Conservation (phyloP, 2,329 filamentous ascomycete genomes). For the Ambrosiella beaveri region DNA sequence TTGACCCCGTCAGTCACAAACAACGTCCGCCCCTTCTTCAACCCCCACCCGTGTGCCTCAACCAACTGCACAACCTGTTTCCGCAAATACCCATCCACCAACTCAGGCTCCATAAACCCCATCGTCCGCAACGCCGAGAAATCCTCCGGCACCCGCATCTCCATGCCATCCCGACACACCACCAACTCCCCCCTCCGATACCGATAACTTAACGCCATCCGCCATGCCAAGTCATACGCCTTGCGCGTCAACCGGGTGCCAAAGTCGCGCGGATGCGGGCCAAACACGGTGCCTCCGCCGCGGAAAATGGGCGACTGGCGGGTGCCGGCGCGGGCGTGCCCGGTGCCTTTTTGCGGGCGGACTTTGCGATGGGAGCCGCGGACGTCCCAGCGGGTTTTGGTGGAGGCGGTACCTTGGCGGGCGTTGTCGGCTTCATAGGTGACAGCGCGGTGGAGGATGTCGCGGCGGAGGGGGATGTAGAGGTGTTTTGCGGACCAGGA, state of each 20-base stretch:
- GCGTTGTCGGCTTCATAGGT: slow-evolving; percentile 82
- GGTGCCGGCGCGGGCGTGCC: slow-evolving; percentile 60
- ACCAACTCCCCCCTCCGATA: slow-evolving; percentile 76
- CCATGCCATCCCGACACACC: slow-evolving; percentile 62
- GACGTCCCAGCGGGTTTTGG: slow-evolving; percentile 69
- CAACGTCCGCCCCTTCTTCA: slow-evolving; percentile 49
- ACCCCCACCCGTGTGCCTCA: slow-evolving; percentile 51
- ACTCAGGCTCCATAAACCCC: slow-evolving; percentile 17
- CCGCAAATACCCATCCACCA: slow-evolving; percentile 38
- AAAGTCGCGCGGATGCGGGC: slow-evolving; percentile 88
- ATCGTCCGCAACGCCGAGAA: slow-evolving; percentile 26
- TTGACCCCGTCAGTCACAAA: slow-evolving; percentile 51
- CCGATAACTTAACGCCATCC: slow-evolving; percentile 81
- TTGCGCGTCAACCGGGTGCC: slow-evolving; percentile 67
- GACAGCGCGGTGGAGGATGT: slow-evolving; percentile 83
- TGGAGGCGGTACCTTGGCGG: slow-evolving; percentile 69
- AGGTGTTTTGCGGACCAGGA: slow-evolving; percentile 70
- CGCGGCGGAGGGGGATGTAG: slow-evolving; percentile 68
- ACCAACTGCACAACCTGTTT: slow-evolving; percentile 53
- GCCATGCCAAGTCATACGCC: slow-evolving; percentile 89
- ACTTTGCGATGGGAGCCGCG: slow-evolving; percentile 71
- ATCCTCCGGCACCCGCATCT: slow-evolving; percentile 40
- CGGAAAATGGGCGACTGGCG: slow-evolving; percentile 65
- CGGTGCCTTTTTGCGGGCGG: slow-evolving; percentile 71
- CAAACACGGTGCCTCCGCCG: slow-evolving; percentile 77